Evolutionary conservation across 176 grass and related monocot genomes (phyloP), one percentile per base, ranked within the genome.

Genomic region (Stipa capillata): DNA sequence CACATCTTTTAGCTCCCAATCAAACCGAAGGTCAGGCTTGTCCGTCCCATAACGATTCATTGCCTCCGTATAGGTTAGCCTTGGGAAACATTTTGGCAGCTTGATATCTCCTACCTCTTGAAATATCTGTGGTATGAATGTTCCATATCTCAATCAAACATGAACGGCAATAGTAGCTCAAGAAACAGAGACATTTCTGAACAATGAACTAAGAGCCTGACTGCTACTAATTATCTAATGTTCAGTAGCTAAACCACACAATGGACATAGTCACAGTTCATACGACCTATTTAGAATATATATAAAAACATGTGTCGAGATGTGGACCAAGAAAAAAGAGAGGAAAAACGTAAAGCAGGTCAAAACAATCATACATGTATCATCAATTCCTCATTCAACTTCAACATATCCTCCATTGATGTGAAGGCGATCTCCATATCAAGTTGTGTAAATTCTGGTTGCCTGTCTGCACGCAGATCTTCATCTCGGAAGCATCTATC

Each of bases 381-480:
- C 69, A 99, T 94, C 35, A 99, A 82, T 79, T 99, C 89, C 76
- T 99, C 96, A 63, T 99, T 95, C 75, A 99, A 85, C 57, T 77
- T 94, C 88, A 99, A 79, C 92, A 95, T 95, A 79, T 91, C 92
- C 51, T 98, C 96, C 84, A 95, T 83, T 69, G 96, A 87, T 71
- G 90, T 91, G 79, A 94, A 98, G 79, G 92, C 84, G 65, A 98
- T 80, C 78, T 98, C 96, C 96, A 98, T 98, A 92, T 98, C 96
- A 44, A 98, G 88, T 79, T 98, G 92, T 37, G 96, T 98, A 62
- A 98, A 98, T 72, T 98, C 95, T 23, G 95, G 95, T 48, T 98
- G 92, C 66, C 95, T 98, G 41, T 98, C 95, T 3, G 95, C 95
- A 56, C 95, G 87, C 64, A 98, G 66, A 92, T 98, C 95, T 94